Conservation (phyloP, 2,329 filamentous ascomycete genomes). For the Fusarium sp. region DNA sequence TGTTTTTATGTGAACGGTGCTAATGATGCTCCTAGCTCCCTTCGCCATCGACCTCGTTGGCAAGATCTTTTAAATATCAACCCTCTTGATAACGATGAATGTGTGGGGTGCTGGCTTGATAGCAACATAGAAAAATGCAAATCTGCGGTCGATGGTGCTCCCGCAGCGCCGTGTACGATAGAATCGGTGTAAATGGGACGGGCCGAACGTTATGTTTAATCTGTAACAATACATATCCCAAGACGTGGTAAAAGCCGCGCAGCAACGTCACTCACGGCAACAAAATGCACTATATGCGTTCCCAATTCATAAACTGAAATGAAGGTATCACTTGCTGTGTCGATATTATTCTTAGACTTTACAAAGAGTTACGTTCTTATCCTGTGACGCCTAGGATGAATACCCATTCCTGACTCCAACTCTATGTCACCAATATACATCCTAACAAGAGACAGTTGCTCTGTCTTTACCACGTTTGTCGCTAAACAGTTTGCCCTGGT, state of each 20-base stretch:
- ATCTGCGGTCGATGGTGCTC: slow-evolving; percentile 26
- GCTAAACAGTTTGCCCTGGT: slow-evolving; percentile 8
- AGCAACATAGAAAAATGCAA: slow-evolving; percentile 13
- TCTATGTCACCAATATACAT: slow-evolving; percentile 39
- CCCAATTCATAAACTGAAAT: neutral
- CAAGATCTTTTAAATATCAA: slow-evolving; percentile 55
- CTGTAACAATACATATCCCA: slow-evolving; percentile 42
- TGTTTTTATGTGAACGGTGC: neutral
- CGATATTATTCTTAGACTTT: slow-evolving; percentile 27
- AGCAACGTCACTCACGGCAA: slow-evolving; percentile 30
- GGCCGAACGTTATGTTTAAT: slow-evolving; percentile 41
- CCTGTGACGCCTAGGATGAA: slow-evolving; percentile 42
- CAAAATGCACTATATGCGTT: slow-evolving; percentile 8
- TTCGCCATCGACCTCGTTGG: slow-evolving; percentile 68
- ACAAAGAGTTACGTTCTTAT: slow-evolving; percentile 30
- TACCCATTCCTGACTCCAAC: slow-evolving; percentile 41
- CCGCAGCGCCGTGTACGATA: slow-evolving; percentile 42
- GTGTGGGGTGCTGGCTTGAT: slow-evolving; percentile 12
- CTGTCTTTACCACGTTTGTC: neutral
- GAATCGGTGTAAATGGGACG: slow-evolving; percentile 35
- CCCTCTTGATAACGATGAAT: neutral
- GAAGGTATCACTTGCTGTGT: slow-evolving; percentile 18
- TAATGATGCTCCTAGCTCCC: slow-evolving; percentile 59
- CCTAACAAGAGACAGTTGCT: slow-evolving; percentile 28
- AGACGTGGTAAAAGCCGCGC: slow-evolving; percentile 31